Evolutionary conservation across 495 filamentous ascomycete species (phyloP).

Genomic region (Daldinia bambusicola): DNA sequence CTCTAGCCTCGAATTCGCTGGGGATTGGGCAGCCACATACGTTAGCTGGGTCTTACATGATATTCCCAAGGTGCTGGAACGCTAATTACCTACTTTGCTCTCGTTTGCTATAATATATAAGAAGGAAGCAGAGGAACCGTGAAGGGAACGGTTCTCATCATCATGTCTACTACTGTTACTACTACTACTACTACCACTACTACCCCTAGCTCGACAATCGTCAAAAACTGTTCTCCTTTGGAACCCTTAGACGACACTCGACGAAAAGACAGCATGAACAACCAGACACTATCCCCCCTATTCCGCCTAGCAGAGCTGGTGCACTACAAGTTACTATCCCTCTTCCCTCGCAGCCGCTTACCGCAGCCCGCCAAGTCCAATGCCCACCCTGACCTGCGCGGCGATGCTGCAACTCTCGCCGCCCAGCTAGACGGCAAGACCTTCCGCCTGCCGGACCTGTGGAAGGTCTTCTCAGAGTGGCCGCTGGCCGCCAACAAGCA

Average conservation of each 20-base stretch:
- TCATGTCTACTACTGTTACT: no score
- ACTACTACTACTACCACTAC: no score
- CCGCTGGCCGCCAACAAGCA: slow-evolving; percentile 41
- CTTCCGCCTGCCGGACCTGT: slow-evolving; percentile 44
- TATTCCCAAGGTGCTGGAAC: background rate
- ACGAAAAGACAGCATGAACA: background rate
- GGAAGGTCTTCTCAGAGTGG: slow-evolving; percentile 42
- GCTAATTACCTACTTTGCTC: no score
- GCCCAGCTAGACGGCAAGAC: slow-evolving; percentile 39
- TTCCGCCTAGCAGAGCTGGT: background rate
- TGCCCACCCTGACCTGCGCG: background rate
- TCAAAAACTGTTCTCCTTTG: background rate
- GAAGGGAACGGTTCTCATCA: background rate
- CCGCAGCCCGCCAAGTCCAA: background rate
- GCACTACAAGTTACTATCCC: background rate
- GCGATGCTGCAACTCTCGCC: slow-evolving; percentile 36
- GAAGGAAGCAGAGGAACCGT: background rate
- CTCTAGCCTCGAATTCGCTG: slow-evolving; percentile 13
- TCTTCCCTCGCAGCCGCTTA: background rate
- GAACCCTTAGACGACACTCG: background rate
- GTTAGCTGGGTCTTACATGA: background rate
- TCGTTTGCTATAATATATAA: background rate
- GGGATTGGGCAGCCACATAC: background rate
- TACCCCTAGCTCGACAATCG: background rate
- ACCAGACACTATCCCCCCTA: background rate